Base-by-base conservation (phyloP, 1,284 basidiomycete species). In the Sanghuangporus weigelae region DNA sequence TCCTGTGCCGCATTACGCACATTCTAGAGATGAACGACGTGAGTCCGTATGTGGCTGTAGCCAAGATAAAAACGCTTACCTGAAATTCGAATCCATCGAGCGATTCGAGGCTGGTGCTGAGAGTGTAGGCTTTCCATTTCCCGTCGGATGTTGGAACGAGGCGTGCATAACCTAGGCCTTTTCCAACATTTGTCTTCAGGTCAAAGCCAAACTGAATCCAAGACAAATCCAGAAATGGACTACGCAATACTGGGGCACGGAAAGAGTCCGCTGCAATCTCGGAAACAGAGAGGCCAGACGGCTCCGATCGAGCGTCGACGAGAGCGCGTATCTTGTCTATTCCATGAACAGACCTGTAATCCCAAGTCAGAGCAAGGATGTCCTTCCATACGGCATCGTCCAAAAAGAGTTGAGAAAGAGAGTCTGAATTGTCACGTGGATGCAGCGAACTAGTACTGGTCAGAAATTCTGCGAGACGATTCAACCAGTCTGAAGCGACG, bases 291-390 rank as follows among this genome's bases (percentile, higher is more conserved):
- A 39, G 36, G 16, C 26, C 19, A 14, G 39, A 19, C 2, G 49
- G n/a, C 7, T 35, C 23, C 12, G 36, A 36, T 72, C 69, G 14
- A 87, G 77, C 19, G 79, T 76, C 68, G 11, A 66, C 57, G 54
- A 85, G 75, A 69, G 84, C 71, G 70, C 3, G 68, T 68, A 87
- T 81, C 59, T 71, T 70, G 4, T 72, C 56, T 12, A 64, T 62
- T 35, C 81, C 79, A 60, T 79, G 76, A 72, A 87, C 83, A 0
- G 86, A 87, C 57, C 86, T 82, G 68, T 87, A 81, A 67, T 85
- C 81, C 84, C 84, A 88, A 10, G 86, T 86, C 48, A 87, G 74
- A 0, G 83, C 76, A 39, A 87, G 78, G 66, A 85, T 77, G 71
- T 89, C 87, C 55, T 84, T 77, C 84, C 83, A 86, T 71, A 77